These are phyloP conservation scores for Martiniozyma asiatica DNA, from an alignment of 1,139 yeast genomes.

Conservation along the genomic window DNA sequence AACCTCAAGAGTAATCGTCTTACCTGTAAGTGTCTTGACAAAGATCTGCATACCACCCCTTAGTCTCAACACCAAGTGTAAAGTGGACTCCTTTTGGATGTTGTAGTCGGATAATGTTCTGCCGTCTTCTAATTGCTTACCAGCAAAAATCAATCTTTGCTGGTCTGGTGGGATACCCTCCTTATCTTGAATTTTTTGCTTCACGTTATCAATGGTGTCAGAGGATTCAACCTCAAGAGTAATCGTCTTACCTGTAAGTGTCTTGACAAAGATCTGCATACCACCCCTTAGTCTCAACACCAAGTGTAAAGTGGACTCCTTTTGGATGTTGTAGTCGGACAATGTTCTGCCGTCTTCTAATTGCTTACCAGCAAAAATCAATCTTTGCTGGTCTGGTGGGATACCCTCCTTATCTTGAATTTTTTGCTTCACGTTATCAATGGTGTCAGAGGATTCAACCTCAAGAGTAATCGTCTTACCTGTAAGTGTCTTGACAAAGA, in stretches of 20 bases:
- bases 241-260: slow-evolving; percentile 61
- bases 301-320: slow-evolving; percentile 77
- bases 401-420: slow-evolving; percentile 94
- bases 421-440: slow-evolving; percentile 68
- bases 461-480: slow-evolving; percentile 63
- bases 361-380: slow-evolving; percentile 80
- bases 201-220: slow-evolving; percentile 66
- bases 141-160: slow-evolving; percentile 73
- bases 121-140: slow-evolving; percentile 83
- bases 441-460: slow-evolving; percentile 63
- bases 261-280: slow-evolving; percentile 53
- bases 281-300: slow-evolving; percentile 72
- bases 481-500: slow-evolving; percentile 48
- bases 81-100: slow-evolving; percentile 82
- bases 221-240: slow-evolving; percentile 66
- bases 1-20: slow-evolving; percentile 68
- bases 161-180: slow-evolving; percentile 86
- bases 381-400: slow-evolving; percentile 99
- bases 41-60: slow-evolving; percentile 73
- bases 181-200: slow-evolving; percentile 75
- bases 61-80: slow-evolving; percentile 75
- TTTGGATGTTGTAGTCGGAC: slow-evolving; percentile 82
- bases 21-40: slow-evolving; percentile 71
- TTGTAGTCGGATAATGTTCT: slow-evolving; percentile 82
- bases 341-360: slow-evolving; percentile 80